A percentile compares a stretch with the other conserved stretches of the same genome.
Conservation (phyloP, 148 eudicot species). For the Camellia granthamiana region DNA sequence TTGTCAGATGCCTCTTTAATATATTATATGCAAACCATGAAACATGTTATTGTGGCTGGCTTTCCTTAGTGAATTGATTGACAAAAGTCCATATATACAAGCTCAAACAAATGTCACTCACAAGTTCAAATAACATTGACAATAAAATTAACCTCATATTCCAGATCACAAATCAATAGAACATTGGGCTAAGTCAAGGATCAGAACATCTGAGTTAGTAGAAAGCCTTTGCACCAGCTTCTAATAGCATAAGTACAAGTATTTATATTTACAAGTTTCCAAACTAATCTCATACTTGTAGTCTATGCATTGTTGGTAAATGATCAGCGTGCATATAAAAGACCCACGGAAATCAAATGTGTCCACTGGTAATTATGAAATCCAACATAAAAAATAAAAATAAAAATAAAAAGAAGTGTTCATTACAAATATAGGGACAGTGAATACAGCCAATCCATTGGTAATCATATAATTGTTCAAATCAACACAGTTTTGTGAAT, state of each 20-base stretch:
- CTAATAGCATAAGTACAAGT: background rate
- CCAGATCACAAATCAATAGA: background rate
- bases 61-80: background rate
- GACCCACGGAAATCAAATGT: background rate
- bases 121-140: background rate
- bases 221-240: background rate
- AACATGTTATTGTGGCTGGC: background rate
- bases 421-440: no score
- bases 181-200: background rate
- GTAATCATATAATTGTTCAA: no score
- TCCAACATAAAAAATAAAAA: no score
- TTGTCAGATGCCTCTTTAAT: no score
- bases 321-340: background rate
- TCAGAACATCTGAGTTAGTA: background rate
- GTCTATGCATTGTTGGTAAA: background rate
- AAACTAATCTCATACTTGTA: background rate
- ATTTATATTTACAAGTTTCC: background rate
- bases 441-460: no score
- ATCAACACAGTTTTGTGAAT: no score
- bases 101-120: background rate
- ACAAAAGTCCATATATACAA: background rate
- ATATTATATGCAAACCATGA: background rate
- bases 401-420: no score
- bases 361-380: no score
- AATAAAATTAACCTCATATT: background rate